Percentiles rank a stretch among this genome's conserved stretches.
These are phyloP conservation scores for Pigoraptor vietnamica DNA, from an alignment of 78 protist genomes.

Conservation along the genomic window DNA sequence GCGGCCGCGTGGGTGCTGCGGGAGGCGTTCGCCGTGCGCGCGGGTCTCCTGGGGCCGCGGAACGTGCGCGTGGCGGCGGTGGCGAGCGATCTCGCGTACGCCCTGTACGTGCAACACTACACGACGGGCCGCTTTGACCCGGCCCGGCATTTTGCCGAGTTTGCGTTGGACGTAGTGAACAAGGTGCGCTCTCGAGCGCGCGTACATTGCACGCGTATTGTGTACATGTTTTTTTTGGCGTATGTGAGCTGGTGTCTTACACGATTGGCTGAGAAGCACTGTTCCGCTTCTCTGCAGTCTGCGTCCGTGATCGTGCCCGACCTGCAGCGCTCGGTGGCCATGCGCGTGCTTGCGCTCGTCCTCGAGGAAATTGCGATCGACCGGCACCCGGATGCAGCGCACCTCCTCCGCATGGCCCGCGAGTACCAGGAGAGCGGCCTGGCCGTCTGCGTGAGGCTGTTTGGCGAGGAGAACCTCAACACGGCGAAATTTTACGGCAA, in stretches of 20 bases:
- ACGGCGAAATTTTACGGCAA: not conserved
- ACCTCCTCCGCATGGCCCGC: not conserved
- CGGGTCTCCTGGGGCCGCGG: not conserved
- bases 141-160: not conserved
- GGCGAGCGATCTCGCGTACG: not conserved
- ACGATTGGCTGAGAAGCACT: too few species aligned
- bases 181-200: too few species aligned
- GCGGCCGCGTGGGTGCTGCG: not conserved
- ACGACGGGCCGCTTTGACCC: not conserved
- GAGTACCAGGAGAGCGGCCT: not conserved
- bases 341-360: not conserved
- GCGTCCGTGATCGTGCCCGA: not conserved
- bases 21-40: not conserved
- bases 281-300: not conserved
- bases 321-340: not conserved
- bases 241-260: too few species aligned
- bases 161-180: not conserved
- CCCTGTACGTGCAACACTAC: not conserved
- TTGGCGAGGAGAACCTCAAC: constrained; percentile 1
- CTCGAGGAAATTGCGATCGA: not conserved
- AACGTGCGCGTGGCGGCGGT: not conserved
- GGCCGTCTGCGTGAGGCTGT: not conserved
- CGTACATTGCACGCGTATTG: too few species aligned
- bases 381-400: not conserved
- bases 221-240: too few species aligned